Evolutionary conservation across 352 stramenopile species (phyloP).

Genomic region (Globisporangium emineosum): DNA sequence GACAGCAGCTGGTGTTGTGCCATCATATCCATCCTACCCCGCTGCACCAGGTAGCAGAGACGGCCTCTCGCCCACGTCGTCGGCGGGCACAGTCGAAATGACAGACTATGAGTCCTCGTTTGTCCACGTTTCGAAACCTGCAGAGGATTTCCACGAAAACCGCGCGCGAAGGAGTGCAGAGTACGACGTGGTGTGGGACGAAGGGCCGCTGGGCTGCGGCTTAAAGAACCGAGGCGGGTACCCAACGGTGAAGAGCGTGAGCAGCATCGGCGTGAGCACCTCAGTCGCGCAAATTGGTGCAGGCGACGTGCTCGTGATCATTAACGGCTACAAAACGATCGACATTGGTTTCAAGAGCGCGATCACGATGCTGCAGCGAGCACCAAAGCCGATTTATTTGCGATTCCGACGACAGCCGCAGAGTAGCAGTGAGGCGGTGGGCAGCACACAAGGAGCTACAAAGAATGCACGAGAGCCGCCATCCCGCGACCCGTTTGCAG

Average conservation of each 20-base stretch:
- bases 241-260: slow-evolving; percentile 68
- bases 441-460: background rate
- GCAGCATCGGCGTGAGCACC: slow-evolving; percentile 44
- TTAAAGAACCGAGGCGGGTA: slow-evolving; percentile 70
- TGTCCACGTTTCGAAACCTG: slow-evolving; percentile 5
- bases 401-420: slow-evolving; percentile 43
- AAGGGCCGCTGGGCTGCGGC: slow-evolving; percentile 67
- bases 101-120: slow-evolving; percentile 19
- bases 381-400: slow-evolving; percentile 74
- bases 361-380: slow-evolving; percentile 68
- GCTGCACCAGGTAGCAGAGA: background rate
- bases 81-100: slow-evolving; percentile 27
- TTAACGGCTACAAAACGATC: slow-evolving; percentile 73
- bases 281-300: slow-evolving; percentile 67
- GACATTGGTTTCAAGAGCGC: slow-evolving; percentile 79
- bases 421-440: background rate
- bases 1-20: background rate
- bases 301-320: slow-evolving; percentile 64
- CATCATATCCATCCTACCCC: slow-evolving; percentile 6
- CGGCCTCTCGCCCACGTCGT: slow-evolving; percentile 24
- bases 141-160: slow-evolving; percentile 1
- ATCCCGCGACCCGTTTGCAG: background rate
- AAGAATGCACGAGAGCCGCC: background rate
- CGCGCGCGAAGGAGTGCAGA: slow-evolving; percentile 23
- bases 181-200: slow-evolving; percentile 77